Evolutionary conservation across 495 filamentous ascomycete species (phyloP).

Genomic region (Bathelium albidoporum): DNA sequence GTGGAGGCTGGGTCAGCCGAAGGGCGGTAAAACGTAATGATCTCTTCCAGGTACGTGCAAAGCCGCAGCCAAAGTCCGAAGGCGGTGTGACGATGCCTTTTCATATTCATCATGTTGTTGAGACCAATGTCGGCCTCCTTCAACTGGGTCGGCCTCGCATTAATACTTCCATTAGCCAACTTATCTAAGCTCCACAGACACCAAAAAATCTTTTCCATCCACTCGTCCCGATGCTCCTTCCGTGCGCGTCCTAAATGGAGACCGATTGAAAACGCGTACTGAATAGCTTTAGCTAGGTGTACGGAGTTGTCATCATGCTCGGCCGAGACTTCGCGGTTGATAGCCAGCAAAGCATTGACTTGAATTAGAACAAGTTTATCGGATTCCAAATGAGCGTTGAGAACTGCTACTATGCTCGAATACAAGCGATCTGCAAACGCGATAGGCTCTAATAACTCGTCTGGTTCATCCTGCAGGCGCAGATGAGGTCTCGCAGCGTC

Average conservation of each 20-base stretch:
- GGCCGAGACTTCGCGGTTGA: conserved; percentile 39
- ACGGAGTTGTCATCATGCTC: conserved; percentile 32
- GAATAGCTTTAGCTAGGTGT: conserved; percentile 34
- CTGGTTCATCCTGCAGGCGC: conserved; percentile 15
- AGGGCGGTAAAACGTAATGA: conserved; percentile 60
- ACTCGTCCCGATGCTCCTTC: conserved; percentile 26
- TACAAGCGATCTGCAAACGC: conserved; percentile 29
- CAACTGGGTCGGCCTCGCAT: conserved; percentile 54
- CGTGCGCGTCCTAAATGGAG: conserved; percentile 45
- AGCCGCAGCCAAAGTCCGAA: conserved; percentile 46
- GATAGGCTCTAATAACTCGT: conserved; percentile 18
- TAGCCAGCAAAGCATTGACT: conserved; percentile 32
- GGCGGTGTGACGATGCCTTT: conserved; percentile 25
- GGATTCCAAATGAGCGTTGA: conserved; percentile 24
- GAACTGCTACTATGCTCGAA: conserved; percentile 21
- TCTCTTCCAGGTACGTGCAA: conserved; percentile 48
- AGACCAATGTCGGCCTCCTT: conserved; percentile 54
- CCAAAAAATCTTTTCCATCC: conserved; percentile 50
- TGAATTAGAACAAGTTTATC: conserved; percentile 32
- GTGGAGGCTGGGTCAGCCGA: conserved; percentile 32
- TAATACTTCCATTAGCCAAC: conserved; percentile 47
- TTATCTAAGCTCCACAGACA: conserved; percentile 60
- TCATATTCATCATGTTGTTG: conserved; percentile 16
- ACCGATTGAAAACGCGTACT: conserved; percentile 56
- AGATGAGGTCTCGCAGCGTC: conserved; percentile 22